Percentiles rank a stretch among this genome's conserved stretches.
Conservation (phyloP, 2,329 filamentous ascomycete species). For the Pseudogymnoascus sp. region DNA sequence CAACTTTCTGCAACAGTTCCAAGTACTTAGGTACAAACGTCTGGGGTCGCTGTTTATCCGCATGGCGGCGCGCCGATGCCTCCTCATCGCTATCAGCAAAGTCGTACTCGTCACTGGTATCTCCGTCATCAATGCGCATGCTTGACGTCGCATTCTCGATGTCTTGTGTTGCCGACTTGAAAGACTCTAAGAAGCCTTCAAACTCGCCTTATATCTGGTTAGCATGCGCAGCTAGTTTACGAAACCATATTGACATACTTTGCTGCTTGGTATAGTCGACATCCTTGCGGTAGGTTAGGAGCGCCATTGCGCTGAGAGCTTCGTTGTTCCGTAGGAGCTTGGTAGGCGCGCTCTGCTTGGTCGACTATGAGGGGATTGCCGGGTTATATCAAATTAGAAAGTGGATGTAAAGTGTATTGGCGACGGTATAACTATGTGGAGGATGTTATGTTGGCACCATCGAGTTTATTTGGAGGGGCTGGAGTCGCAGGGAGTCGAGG, state of each 20-base stretch:
- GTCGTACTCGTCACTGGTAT: conserved; percentile 82
- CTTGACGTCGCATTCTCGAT: conserved; percentile 76
- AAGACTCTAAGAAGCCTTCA: conserved; percentile 77
- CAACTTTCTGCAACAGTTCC: conserved; percentile 76
- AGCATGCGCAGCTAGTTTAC: background rate
- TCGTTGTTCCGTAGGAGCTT: conserved; percentile 12
- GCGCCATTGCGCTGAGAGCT: conserved; percentile 58
- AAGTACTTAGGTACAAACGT: conserved; percentile 77
- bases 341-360: background rate
- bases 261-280: conserved; percentile 87
- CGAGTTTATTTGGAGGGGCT: conserved; percentile 2
- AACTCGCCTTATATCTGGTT: conserved; percentile 54
- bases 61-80: conserved; percentile 36
- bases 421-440: conserved; percentile 1
- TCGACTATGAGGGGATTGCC: conserved; percentile 10
- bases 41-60: conserved; percentile 41
- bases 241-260: conserved; percentile 42
- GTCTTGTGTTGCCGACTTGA: conserved; percentile 73
- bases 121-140: conserved; percentile 80
- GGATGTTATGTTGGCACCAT: background rate
- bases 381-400: conserved; percentile 18
- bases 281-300: conserved; percentile 67
- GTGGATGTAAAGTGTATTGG: conserved; percentile 14
- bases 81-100: conserved; percentile 79
- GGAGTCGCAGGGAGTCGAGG: conserved; percentile 1